Percentiles rank a stretch among this genome's conserved stretches.
Conservation (phyloP, 768 basidiomycete genomes). For the Hericium erinaceus region DNA sequence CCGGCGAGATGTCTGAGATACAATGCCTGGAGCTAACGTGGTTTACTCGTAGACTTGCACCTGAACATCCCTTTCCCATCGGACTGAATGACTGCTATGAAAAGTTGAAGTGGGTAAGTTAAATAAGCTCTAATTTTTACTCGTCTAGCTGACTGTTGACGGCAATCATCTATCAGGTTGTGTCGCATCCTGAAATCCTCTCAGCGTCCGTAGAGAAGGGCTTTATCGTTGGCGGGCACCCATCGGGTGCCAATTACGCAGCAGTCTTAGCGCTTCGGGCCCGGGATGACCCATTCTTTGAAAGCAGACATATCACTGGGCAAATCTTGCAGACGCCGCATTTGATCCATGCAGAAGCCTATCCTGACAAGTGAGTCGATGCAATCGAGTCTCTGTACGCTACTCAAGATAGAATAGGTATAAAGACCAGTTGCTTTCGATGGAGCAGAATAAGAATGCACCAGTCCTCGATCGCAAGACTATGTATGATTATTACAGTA, state of each 20-base stretch:
- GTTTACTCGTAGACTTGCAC: slow-evolving; percentile 10
- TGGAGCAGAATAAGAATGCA: slow-evolving; percentile 1
- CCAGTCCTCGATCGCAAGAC: neutral
- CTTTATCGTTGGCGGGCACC: slow-evolving; percentile 18
- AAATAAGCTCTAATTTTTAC: neutral
- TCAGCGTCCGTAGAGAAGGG: slow-evolving; percentile 13
- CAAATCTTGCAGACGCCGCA: slow-evolving; percentile 16
- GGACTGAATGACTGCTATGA: slow-evolving; percentile 14
- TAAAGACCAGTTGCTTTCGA: slow-evolving; percentile 1
- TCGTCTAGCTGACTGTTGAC: neutral
- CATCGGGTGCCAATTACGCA: slow-evolving; percentile 17
- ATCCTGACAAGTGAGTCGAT: slow-evolving; percentile 15
- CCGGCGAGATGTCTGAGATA: neutral
- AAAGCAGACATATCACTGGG: slow-evolving; percentile 15
- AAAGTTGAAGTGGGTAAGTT: slow-evolving; percentile 17
- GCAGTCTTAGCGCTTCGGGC: slow-evolving; percentile 16
- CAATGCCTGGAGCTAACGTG: neutral
- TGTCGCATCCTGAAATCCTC: slow-evolving; percentile 6
- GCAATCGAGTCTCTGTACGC: neutral
- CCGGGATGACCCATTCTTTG: slow-evolving; percentile 16
- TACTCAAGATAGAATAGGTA: neutral
- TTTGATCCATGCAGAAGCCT: slow-evolving; percentile 12
- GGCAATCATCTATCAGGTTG: neutral
- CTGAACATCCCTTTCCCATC: slow-evolving; percentile 14
- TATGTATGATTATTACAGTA: neutral